Base-by-base conservation (phyloP, 1,284 basidiomycete species). In the Volvariella volvacea region DNA sequence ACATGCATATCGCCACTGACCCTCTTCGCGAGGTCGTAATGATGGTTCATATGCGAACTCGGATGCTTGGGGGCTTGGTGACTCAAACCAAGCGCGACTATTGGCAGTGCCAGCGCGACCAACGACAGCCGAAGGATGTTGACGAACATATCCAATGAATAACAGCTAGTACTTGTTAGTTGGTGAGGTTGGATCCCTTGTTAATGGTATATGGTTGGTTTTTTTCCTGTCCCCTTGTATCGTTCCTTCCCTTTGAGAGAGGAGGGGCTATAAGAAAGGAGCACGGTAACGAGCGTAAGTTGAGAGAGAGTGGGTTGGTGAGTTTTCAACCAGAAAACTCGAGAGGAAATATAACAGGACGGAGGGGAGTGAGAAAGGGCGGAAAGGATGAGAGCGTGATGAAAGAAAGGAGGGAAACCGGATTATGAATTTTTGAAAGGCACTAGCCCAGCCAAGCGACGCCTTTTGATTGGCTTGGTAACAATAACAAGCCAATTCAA, bases 21-120 rank as follows among this genome's bases (percentile, higher is more conserved):
- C 36, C 76, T 73, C 39, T 60, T 65, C 17, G 71, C 71, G 31
- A 78, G 43, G 28, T 67, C 65, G 42, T 66, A 61, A 51, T 76
- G 72, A 42, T 62, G 71, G 45, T 59, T 61, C 45, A 55, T 44
- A 48, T 64, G 58, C 19, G 51, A 50, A 8, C 45, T 58, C 6
- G 25, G 12, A 12, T n/a, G n/a, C n/a, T 12, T 12, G 12, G 25
- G 25, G 6, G 25, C 25, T 28, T 28, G 25, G 50, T 66, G 66
- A 31, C 48, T 48, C 37, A 51, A 53, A 22, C 69, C 71, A 20
- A 56, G 39, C 16, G 57, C 59, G 38, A 61, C 50, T 46, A 71
- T 52, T 17, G 73, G 65, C 36, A 73, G 51, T 4, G 60, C 47
- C 38, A 73, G 48, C 17, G 55, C 50, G 22, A 66, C 50, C 50